These are phyloP conservation scores for Microbotryomycetes sp. DNA, from an alignment of 1,284 basidiomycete species.

Conservation along the genomic window DNA sequence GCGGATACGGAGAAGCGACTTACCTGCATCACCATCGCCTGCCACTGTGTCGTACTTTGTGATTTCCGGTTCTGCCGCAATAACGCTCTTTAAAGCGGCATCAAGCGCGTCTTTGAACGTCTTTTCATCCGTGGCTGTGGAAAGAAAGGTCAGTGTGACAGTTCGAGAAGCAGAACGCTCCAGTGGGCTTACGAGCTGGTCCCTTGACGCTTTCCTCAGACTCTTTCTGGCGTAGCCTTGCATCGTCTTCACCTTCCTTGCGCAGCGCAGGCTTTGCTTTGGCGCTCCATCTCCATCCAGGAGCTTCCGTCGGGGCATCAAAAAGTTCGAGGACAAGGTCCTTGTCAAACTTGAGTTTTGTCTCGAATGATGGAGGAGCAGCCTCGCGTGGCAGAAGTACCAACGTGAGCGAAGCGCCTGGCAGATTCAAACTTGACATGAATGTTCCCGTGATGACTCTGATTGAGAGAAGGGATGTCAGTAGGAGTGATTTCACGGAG, in stretches of 20 bases:
- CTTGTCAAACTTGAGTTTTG: conserved; percentile 17
- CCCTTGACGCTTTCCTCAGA: conserved; percentile 20
- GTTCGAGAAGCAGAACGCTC: not conserved
- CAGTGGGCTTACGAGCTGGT: conserved; percentile 16
- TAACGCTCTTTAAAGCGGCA: conserved; percentile 61
- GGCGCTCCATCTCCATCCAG: conserved; percentile 59
- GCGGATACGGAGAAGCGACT: conserved; percentile 19
- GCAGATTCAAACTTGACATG: conserved; percentile 85
- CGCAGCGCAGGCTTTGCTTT: conserved; percentile 25
- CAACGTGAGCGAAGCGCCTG: conserved; percentile 83
- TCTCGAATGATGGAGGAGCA: conserved; percentile 16
- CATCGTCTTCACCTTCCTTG: conserved; percentile 25
- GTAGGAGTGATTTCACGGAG: not conserved
- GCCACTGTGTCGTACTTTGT: conserved; percentile 79
- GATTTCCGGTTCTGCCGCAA: conserved; percentile 75
- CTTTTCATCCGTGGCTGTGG: conserved; percentile 28
- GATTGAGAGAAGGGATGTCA: conserved; percentile 7
- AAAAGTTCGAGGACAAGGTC: conserved; percentile 63
- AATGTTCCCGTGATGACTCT: conserved; percentile 42
- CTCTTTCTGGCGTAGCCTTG: conserved; percentile 13
- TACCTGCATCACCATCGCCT: conserved; percentile 48
- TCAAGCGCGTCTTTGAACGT: conserved; percentile 55
- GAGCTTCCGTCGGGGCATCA: conserved; percentile 63
- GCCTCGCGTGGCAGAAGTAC: conserved; percentile 60
- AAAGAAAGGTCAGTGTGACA: not conserved